phyloP scores from a whole-genome alignment of 805 yeast genomes.

The Kodamaea kaohsiungensis region DNA sequence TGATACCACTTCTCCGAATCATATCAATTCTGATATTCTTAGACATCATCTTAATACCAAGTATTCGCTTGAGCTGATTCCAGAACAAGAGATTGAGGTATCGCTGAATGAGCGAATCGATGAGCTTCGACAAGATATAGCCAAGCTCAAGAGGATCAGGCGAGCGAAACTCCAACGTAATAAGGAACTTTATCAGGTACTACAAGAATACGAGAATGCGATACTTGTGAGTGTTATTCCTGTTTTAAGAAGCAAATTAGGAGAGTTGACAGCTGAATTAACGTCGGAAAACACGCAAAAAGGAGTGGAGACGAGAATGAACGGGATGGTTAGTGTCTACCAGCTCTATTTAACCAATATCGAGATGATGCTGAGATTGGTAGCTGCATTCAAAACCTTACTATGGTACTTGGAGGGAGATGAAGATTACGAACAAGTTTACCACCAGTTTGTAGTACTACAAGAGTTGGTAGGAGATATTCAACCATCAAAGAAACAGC shows the following conservation, averaged over 20 bases:
- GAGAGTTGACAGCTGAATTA: background rate
- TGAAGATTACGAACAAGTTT: conserved; percentile 5
- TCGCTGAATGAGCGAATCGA: conserved; percentile 19
- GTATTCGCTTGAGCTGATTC: conserved; percentile 24
- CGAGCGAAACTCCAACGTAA: conserved; percentile 23
- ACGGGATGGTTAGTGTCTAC: conserved; percentile 9
- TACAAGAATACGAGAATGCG: conserved; percentile 32
- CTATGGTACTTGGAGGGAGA: conserved; percentile 6
- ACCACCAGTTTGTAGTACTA: conserved; percentile 13
- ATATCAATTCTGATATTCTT: conserved; percentile 14
- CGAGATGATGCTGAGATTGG: conserved; percentile 9
- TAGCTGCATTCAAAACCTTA: conserved; percentile 2
- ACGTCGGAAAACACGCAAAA: background rate
- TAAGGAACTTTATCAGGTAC: conserved; percentile 20
- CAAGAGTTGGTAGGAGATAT: conserved; percentile 1
- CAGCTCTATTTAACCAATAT: conserved; percentile 8
- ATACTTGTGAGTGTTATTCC: conserved; percentile 30
- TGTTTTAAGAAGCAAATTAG: conserved; percentile 22
- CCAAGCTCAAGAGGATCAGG: conserved; percentile 23
- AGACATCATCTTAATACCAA: conserved; percentile 24
- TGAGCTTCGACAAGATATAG: conserved; percentile 29
- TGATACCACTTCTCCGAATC: background rate
- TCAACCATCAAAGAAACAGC: background rate
- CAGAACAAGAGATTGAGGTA: conserved; percentile 9
- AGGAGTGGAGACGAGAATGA: conserved; percentile 9